phyloP scores from a whole-genome alignment of 169 alveolate species.

The Perkinsus marinus region DNA sequence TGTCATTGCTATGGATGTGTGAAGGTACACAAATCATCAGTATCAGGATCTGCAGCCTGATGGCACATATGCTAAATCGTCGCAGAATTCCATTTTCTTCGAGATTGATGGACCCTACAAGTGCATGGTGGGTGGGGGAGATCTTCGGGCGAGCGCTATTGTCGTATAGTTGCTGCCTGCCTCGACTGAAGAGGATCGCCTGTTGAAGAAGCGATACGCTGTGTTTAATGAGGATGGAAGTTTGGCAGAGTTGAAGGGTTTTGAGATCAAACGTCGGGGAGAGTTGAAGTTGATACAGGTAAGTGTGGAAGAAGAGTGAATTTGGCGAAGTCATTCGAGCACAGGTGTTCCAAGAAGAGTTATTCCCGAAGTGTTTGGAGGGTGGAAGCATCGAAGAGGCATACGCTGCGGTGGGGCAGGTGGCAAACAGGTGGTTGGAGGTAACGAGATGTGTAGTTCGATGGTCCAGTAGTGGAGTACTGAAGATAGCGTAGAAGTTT shows the following conservation, averaged over 20 bases:
- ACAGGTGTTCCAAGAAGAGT: constrained; percentile 79
- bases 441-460: not conserved
- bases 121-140: constrained; percentile 51
- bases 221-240: constrained; percentile 79
- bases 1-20: too few relatives aligned
- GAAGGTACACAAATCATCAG: constrained; percentile 74
- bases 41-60: constrained; percentile 51
- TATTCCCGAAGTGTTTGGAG: constrained; percentile 65
- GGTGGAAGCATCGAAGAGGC: not conserved
- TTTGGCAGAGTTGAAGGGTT: constrained; percentile 86
- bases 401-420: constrained; percentile 6
- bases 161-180: constrained; percentile 75
- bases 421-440: constrained; percentile 7
- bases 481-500: not conserved
- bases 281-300: constrained; percentile 88
- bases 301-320: too few relatives aligned
- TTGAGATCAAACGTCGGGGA: constrained; percentile 95
- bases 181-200: constrained; percentile 85
- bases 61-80: not conserved
- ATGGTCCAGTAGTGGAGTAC: not conserved
- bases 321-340: too few relatives aligned
- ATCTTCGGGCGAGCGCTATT: too few relatives aligned
- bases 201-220: constrained; percentile 87
- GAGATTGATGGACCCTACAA: constrained; percentile 99
- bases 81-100: constrained; percentile 82